A percentile compares a stretch with the other conserved stretches of the same genome.
Evolutionary conservation across 495 filamentous ascomycete genomes (phyloP).

Genomic region (Hyaloscypha hepaticicola): DNA sequence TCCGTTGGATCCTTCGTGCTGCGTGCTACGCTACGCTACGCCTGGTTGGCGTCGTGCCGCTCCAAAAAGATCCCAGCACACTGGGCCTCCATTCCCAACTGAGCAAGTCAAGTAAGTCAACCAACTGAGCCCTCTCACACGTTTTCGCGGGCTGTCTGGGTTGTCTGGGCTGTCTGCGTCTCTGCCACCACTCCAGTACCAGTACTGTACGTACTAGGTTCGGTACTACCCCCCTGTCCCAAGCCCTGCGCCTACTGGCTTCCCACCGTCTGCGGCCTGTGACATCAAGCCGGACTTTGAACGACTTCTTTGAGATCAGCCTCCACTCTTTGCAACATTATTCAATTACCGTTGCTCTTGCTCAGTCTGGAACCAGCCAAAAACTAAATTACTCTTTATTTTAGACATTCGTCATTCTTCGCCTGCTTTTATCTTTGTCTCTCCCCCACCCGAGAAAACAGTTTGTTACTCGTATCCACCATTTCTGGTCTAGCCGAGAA

Average conservation of each 20-base stretch:
- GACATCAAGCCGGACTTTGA: slow-evolving; percentile 26
- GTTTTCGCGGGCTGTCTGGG: neutral
- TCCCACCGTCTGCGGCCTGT: slow-evolving; percentile 19
- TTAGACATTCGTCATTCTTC: slow-evolving; percentile 27
- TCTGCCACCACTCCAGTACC: neutral
- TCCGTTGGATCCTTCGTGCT: neutral
- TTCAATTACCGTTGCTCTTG: slow-evolving; percentile 2
- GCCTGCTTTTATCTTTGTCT: slow-evolving; percentile 21
- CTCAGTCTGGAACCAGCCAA: slow-evolving; percentile 16
- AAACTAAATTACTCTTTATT: slow-evolving; percentile 6
- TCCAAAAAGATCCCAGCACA: neutral
- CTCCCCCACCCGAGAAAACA: neutral
- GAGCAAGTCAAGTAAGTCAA: neutral
- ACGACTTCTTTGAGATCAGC: slow-evolving; percentile 32
- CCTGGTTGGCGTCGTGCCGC: neutral
- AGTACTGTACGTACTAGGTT: no score
- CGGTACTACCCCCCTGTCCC: slow-evolving; percentile 13
- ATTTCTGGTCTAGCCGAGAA: slow-evolving; percentile 34
- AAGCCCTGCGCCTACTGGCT: slow-evolving; percentile 3
- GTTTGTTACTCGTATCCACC: slow-evolving; percentile 11
- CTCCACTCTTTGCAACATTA: slow-evolving; percentile 21
- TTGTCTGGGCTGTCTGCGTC: neutral
- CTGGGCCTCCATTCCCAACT: neutral
- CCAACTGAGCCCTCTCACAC: slow-evolving; percentile 2
- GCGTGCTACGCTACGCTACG: neutral